These are phyloP conservation scores for Cercospora nicotianae DNA, from an alignment of 2,329 filamentous ascomycete species.

Conservation along the genomic window DNA sequence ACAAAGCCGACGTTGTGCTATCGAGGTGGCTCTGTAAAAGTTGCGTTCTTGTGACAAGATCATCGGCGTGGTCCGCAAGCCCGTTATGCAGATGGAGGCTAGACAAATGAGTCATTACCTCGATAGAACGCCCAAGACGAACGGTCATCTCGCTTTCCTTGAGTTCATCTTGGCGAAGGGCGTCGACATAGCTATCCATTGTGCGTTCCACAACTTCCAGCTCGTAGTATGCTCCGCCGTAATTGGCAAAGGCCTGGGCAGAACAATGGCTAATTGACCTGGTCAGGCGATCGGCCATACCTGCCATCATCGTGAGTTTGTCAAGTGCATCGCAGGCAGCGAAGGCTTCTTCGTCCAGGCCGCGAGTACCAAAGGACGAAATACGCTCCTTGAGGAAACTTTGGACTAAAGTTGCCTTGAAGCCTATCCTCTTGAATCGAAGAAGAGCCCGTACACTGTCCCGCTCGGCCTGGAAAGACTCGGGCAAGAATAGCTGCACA, in stretches of 20 bases:
- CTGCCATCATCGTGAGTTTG: slow-evolving; percentile 79
- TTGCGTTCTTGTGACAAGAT: slow-evolving; percentile 72
- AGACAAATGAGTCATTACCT: slow-evolving; percentile 80
- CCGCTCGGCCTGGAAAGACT: slow-evolving; percentile 74
- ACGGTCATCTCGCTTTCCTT: slow-evolving; percentile 79
- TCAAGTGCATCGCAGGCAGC: slow-evolving; percentile 78
- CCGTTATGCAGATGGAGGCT: slow-evolving; percentile 74
- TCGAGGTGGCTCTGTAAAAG: slow-evolving; percentile 82
- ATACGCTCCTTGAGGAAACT: slow-evolving; percentile 77
- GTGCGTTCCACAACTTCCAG: slow-evolving; percentile 88
- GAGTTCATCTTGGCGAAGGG: slow-evolving; percentile 77
- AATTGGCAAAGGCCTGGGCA: slow-evolving; percentile 73
- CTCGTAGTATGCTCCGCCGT: slow-evolving; percentile 79
- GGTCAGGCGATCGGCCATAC: slow-evolving; percentile 81
- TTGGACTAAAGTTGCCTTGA: slow-evolving; percentile 80
- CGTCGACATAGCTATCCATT: slow-evolving; percentile 84
- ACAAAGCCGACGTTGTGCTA: slow-evolving; percentile 68
- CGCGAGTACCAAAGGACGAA: slow-evolving; percentile 64
- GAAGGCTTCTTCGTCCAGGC: slow-evolving; percentile 76
- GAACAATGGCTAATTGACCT: slow-evolving; percentile 77
- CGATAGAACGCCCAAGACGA: slow-evolving; percentile 77
- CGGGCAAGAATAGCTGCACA: slow-evolving; percentile 83
- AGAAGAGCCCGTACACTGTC: slow-evolving; percentile 88
- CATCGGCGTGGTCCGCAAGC: slow-evolving; percentile 72
- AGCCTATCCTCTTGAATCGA: slow-evolving; percentile 80